Conservation (phyloP, 2,329 filamentous ascomycete species). For the Penicillium nordicum region DNA sequence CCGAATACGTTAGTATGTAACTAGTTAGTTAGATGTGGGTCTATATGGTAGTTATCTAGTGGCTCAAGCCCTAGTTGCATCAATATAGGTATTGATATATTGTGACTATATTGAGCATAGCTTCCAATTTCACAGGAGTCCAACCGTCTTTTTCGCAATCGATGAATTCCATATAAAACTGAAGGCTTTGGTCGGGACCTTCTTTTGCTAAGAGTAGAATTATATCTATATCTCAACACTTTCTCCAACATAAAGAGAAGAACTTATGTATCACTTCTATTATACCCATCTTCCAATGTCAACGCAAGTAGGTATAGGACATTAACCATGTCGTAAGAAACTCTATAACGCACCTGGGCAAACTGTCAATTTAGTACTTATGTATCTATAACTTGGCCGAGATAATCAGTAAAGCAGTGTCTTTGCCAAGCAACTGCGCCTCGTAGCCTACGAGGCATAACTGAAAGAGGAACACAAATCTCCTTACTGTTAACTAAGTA, state of each 20-base stretch:
- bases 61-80: neutral
- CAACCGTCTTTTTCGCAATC: neutral
- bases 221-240: neutral
- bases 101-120: neutral
- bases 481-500: neutral
- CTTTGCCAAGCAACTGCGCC: neutral
- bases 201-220: neutral
- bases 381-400: slow-evolving; percentile 1
- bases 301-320: neutral
- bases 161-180: neutral
- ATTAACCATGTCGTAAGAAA: neutral
- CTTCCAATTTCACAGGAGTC: neutral
- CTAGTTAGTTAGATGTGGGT: neutral
- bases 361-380: neutral
- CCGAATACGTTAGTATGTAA: too few species aligned
- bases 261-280: neutral
- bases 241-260: neutral
- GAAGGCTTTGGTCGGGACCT: neutral
- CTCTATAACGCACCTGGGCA: neutral
- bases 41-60: neutral
- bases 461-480: neutral
- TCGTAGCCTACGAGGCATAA: neutral
- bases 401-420: slow-evolving; percentile 6
- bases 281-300: neutral
- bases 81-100: neutral